Evolutionary conservation across 768 basidiomycete species (phyloP).

Genomic region (Mycena vitilis): DNA sequence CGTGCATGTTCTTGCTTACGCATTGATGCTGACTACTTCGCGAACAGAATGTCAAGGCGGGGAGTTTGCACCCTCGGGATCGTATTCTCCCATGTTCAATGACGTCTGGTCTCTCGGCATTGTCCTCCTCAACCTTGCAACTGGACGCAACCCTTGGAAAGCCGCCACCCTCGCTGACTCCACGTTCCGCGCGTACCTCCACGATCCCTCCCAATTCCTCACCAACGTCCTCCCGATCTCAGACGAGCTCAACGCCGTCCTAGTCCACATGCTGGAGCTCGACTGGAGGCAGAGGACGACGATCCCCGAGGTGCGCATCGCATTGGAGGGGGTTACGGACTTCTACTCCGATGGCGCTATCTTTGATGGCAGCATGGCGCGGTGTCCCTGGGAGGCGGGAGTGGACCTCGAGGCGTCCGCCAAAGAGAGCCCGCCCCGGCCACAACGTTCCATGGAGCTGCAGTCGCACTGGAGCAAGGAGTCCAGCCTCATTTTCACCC

Average conservation of each 20-base stretch:
- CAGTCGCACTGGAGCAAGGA: slow-evolving; percentile 57
- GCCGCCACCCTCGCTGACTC: slow-evolving; percentile 85
- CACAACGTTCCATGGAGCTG: slow-evolving; percentile 36
- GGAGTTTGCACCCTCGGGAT: slow-evolving; percentile 66
- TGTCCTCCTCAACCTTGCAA: slow-evolving; percentile 94
- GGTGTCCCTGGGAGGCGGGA: slow-evolving; percentile 82
- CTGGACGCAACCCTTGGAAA: slow-evolving; percentile 97
- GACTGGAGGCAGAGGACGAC: slow-evolving; percentile 72
- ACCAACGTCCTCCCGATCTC: slow-evolving; percentile 88
- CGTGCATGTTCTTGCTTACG: slow-evolving; percentile 23
- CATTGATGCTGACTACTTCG: slow-evolving; percentile 38
- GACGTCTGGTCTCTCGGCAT: slow-evolving; percentile 98
- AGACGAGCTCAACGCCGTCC: slow-evolving; percentile 74
- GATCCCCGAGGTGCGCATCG: slow-evolving; percentile 64
- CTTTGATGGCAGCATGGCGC: slow-evolving; percentile 85
- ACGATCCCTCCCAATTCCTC: slow-evolving; percentile 83
- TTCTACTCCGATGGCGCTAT: slow-evolving; percentile 83
- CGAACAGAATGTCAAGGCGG: slow-evolving; percentile 88
- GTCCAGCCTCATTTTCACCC: slow-evolving; percentile 44
- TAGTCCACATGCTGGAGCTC: slow-evolving; percentile 78
- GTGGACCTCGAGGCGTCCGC: slow-evolving; percentile 58
- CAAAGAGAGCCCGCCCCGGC: slow-evolving; percentile 29
- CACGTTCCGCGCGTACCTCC: slow-evolving; percentile 90
- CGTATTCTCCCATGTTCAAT: slow-evolving; percentile 89
- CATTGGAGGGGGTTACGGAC: slow-evolving; percentile 65